Base-by-base conservation (phyloP, 1,284 basidiomycete genomes). In the Cystobasidiaceae sp. region DNA sequence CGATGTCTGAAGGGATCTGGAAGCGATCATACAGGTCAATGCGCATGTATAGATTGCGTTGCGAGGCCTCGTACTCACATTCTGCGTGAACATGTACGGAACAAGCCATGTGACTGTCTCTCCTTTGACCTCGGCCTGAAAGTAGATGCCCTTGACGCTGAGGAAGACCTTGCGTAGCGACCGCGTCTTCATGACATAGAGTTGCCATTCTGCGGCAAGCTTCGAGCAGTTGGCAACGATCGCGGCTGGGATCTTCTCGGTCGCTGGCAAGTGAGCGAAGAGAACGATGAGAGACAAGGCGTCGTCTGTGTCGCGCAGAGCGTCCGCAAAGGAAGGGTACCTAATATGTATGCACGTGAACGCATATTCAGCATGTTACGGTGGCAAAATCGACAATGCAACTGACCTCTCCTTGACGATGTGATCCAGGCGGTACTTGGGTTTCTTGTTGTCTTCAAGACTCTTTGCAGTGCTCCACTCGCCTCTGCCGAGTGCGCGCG, bases 111-210 rank as follows among this genome's bases (percentile, higher is more conserved):
- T 93, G 41, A 81, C 77, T 30, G 83, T 86, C 78, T 98, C 90
- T 70, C 92, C 93, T 80, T 90, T 85, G 30, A 97, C 84, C 75
- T 96, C 90, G 13, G 91, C 93, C 79, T 98, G 94, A 79, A 96
- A 97, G 79, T 98, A 99, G 66, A 98, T 86, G 49, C 96, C 96
- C 79, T 98, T 98, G 79, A 99, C 97, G 55, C 92, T 94, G 65
- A 99, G 82, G 80, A 99, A 98, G 32, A 89, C 85, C 79, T 97
- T 97, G 67, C 89, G 85, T 43, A 98, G 82, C 8, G 88, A 83
- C 71, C 83, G 84, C 0, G 90, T 86, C 74, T 91, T 89, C 85
- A 97, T 93, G 52, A 96, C 83, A 79, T 94, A 98, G 43, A 97
- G 81, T 77, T 97, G 90, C 77, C 78, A 79, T 61, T 80, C 77